phyloP scores from a whole-genome alignment of 345 rosid genomes.

The Toxicodendron radicans region DNA sequence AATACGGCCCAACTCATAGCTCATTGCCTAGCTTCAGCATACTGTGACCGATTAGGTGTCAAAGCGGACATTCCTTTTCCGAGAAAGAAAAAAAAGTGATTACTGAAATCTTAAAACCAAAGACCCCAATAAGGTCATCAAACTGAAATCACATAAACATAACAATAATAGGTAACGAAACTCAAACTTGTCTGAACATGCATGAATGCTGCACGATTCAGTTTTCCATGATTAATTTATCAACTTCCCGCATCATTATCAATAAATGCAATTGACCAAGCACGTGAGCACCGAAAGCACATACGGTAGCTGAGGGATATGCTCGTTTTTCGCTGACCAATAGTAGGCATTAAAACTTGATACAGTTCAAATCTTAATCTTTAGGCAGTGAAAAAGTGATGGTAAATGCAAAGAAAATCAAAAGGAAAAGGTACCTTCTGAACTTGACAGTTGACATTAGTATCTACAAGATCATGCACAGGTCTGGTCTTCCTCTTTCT shows the following conservation, averaged over 20 bases:
- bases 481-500: constrained; percentile 28
- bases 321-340: not conserved
- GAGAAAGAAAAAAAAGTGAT: not conserved
- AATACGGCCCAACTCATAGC: not conserved
- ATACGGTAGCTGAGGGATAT: not conserved
- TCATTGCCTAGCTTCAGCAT: not conserved
- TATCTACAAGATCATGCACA: constrained; percentile 27
- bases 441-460: constrained; percentile 4
- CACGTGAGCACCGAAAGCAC: not conserved
- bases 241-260: not conserved
- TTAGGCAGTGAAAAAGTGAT: constrained; percentile 8
- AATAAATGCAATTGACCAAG: constrained; percentile 7
- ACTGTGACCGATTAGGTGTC: not conserved
- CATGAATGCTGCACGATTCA: not conserved
- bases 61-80: not conserved
- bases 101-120: not conserved
- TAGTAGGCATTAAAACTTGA: not conserved
- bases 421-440: constrained; percentile 23
- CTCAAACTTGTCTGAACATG: not conserved
- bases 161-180: no score
- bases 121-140: not conserved
- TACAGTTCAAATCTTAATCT: not conserved
- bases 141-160: no score
- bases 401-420: constrained; percentile 3
- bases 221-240: not conserved